These are phyloP conservation scores for Backusella tuberculispora DNA, from an alignment of 192 early-diverging fungal species.

Conservation along the genomic window DNA sequence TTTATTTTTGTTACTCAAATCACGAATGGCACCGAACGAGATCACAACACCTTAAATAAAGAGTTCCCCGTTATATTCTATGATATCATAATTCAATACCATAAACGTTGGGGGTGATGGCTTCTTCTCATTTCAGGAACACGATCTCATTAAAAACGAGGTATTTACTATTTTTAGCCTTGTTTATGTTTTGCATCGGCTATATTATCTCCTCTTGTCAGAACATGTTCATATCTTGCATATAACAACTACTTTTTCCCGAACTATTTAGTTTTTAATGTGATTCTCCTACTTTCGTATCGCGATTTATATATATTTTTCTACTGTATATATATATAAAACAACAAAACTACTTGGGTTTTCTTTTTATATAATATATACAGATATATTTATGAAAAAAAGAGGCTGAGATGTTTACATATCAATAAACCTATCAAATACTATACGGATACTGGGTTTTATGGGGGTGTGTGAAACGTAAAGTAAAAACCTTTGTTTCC, in stretches of 20 bases:
- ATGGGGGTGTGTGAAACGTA: no score
- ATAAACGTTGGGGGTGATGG: no score
- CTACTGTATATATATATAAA: background rate
- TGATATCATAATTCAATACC: no score
- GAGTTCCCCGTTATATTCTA: no score
- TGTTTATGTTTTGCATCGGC: constrained; percentile 10
- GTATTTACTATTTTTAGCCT: background rate
- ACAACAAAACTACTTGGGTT: background rate
- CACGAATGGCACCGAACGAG: no score
- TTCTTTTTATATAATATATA: background rate
- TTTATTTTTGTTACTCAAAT: no score
- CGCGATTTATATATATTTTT: background rate
- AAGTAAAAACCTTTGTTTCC: no score
- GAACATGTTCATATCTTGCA: background rate
- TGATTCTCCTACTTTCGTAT: background rate
- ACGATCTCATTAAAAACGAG: constrained; percentile 7
- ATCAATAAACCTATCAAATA: no score
- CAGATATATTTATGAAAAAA: background rate
- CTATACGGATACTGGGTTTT: no score
- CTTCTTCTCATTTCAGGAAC: background rate
- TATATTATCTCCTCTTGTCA: constrained; percentile 8
- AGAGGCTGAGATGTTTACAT: no score
- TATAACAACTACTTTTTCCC: background rate
- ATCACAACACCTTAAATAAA: no score
- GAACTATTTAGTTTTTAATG: no score